Percentiles rank a stretch among this genome's conserved stretches.
Conservation (phyloP, 176 grass and related monocot species). For the Oryza nivara region DNA sequence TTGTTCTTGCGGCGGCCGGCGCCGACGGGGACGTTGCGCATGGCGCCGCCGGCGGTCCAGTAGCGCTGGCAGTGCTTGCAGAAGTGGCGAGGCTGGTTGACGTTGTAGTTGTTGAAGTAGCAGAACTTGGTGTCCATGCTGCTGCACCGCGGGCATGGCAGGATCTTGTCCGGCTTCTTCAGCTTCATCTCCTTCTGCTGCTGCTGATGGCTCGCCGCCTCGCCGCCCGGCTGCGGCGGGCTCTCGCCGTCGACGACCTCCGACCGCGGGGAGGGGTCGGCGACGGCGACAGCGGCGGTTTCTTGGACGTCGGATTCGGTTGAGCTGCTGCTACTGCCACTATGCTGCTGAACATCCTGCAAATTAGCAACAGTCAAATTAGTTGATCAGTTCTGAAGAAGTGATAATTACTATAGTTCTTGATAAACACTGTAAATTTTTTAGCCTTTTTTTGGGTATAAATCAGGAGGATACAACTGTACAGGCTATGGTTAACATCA, state of each 20-base stretch:
- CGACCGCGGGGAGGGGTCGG: slow-evolving; percentile 21
- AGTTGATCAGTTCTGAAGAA: neutral
- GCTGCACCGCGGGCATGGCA: slow-evolving; percentile 63
- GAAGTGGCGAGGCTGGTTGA: slow-evolving; percentile 88
- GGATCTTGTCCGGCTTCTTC: slow-evolving; percentile 82
- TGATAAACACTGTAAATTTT: neutral
- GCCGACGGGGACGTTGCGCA: slow-evolving; percentile 88
- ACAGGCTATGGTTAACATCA: neutral
- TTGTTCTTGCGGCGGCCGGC: slow-evolving; percentile 86
- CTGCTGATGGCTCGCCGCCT: neutral
- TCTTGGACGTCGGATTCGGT: slow-evolving; percentile 26
- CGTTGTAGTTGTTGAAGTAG: slow-evolving; percentile 86
- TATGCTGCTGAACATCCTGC: slow-evolving; percentile 32
- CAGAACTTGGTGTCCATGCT: slow-evolving; percentile 81
- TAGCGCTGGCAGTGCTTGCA: slow-evolving; percentile 97
- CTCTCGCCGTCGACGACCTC: slow-evolving; percentile 50
- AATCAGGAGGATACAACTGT: neutral
- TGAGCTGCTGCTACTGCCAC: neutral
- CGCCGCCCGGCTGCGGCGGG: neutral
- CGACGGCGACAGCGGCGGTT: neutral
- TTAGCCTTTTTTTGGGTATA: neutral
- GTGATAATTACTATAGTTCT: neutral
- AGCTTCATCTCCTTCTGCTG: slow-evolving; percentile 29
- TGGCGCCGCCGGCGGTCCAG: slow-evolving; percentile 89
- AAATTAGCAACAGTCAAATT: neutral